phyloP scores from a whole-genome alignment of 768 basidiomycete species.

The Lactarius akahatsu region DNA sequence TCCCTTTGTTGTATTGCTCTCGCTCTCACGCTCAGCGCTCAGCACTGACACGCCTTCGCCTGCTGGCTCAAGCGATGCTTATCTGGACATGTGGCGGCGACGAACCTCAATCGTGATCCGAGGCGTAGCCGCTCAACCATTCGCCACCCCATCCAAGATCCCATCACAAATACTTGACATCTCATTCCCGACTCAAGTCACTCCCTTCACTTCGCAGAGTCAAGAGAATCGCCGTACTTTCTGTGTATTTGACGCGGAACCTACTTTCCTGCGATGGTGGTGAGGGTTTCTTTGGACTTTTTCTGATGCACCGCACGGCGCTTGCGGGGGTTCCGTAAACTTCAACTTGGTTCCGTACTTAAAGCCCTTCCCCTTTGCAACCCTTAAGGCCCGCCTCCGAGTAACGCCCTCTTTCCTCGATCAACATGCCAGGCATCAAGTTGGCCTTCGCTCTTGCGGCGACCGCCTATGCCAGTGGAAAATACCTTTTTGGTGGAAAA shows the following conservation, averaged over 20 bases:
- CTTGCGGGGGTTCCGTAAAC: not conserved
- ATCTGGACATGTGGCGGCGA: not conserved
- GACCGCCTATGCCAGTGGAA: not conserved
- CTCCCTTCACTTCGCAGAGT: not conserved
- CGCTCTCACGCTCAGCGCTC: not conserved
- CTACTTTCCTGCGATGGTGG: not conserved
- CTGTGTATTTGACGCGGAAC: not conserved
- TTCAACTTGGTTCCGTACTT: not conserved
- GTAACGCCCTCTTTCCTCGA: not conserved
- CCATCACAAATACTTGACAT: not conserved
- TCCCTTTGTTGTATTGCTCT: not conserved
- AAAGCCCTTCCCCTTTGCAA: not conserved
- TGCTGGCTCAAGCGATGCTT: not conserved
- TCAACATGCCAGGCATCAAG: slow-evolving; percentile 1
- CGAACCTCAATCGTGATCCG: not conserved
- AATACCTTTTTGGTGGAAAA: not conserved
- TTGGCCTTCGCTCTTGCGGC: too few species aligned
- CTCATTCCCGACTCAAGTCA: not conserved
- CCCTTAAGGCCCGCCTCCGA: not conserved
- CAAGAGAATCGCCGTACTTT: slow-evolving; percentile 1
- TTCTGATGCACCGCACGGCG: not conserved
- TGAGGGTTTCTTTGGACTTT: not conserved
- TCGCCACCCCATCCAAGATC: not conserved
- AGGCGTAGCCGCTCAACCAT: not conserved
- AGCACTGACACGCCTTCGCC: not conserved